These are phyloP conservation scores for Coemansia sp. DNA, from an alignment of 192 early-diverging fungal species.

Conservation along the genomic window DNA sequence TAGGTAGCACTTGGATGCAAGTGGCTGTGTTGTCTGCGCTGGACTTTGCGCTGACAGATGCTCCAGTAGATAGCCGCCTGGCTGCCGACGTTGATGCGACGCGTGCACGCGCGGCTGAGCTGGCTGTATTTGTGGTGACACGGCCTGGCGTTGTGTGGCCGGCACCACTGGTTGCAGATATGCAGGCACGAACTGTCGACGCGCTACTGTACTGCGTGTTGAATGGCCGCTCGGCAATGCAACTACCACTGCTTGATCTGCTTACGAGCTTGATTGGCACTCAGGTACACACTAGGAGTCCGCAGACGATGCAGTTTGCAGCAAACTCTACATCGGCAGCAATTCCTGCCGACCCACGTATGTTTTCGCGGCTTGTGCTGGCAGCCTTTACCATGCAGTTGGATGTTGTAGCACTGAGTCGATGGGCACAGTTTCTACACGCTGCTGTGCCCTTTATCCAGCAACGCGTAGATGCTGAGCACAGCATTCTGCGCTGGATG, in stretches of 20 bases:
- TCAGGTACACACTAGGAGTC: not conserved
- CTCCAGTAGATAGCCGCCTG: not conserved
- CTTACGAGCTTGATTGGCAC: slow-evolving; percentile 17
- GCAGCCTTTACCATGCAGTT: slow-evolving; percentile 41
- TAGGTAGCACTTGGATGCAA: slow-evolving; percentile 28
- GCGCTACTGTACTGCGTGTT: slow-evolving; percentile 37
- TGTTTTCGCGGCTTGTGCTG: slow-evolving; percentile 32
- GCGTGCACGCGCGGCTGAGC: slow-evolving; percentile 20
- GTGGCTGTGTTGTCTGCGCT: slow-evolving; percentile 7
- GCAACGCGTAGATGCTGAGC: slow-evolving; percentile 5
- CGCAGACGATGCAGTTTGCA: not conserved
- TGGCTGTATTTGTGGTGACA: slow-evolving; percentile 19
- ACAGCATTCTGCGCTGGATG: slow-evolving; percentile 22
- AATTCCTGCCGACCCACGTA: not conserved
- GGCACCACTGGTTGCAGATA: not conserved
- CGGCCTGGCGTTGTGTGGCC: slow-evolving; percentile 28
- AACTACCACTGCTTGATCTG: slow-evolving; percentile 37
- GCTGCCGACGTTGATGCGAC: slow-evolving; percentile 12
- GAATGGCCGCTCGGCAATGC: slow-evolving; percentile 20
- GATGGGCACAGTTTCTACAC: slow-evolving; percentile 27
- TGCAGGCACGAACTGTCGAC: slow-evolving; percentile 26
- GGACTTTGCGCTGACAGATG: slow-evolving; percentile 39
- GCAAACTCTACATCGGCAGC: not conserved
- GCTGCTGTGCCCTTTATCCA: slow-evolving; percentile 25
- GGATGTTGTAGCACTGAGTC: slow-evolving; percentile 25